phyloP scores from a whole-genome alignment of 78 protist genomes.

The Dictyostelium purpureum region DNA sequence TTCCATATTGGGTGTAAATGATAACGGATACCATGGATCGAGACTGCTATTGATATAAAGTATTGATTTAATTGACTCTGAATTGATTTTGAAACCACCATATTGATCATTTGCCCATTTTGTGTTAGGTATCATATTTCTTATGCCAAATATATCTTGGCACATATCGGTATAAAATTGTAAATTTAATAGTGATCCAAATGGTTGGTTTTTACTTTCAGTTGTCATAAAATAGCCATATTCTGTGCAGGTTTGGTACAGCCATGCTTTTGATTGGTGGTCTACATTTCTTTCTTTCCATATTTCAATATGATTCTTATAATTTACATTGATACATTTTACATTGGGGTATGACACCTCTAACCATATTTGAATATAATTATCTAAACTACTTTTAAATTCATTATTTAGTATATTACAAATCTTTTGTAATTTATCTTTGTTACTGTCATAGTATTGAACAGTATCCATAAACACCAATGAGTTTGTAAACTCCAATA shows the following conservation, averaged over 20 bases:
- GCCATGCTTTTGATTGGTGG: no score
- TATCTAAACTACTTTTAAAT: background rate
- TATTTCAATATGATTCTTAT: background rate
- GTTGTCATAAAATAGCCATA: conserved; percentile 81
- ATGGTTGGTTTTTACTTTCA: conserved; percentile 35
- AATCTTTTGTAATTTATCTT: background rate
- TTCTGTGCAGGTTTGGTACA: conserved; percentile 11
- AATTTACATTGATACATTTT: background rate
- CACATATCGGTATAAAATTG: background rate
- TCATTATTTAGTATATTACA: background rate
- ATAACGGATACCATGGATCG: conserved; percentile 82
- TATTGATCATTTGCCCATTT: conserved; percentile 56
- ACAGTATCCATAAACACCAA: conserved; percentile 32
- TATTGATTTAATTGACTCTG: conserved; percentile 13
- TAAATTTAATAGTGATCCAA: conserved; percentile 25
- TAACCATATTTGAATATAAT: conserved; percentile 19
- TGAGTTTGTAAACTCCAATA: conserved; percentile 21
- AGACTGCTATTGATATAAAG: conserved; percentile 21
- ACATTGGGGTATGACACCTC: conserved; percentile 8
- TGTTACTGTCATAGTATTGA: conserved; percentile 45
- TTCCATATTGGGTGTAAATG: conserved; percentile 2
- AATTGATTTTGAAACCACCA: conserved; percentile 76
- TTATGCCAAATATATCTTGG: conserved; percentile 29
- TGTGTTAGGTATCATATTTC: conserved; percentile 17
- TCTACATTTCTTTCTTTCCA: no score